Percentiles rank a stretch among this genome's conserved stretches.
Conservation (phyloP, 2,329 filamentous ascomycete species). For the Lomentospora prolificans region DNA sequence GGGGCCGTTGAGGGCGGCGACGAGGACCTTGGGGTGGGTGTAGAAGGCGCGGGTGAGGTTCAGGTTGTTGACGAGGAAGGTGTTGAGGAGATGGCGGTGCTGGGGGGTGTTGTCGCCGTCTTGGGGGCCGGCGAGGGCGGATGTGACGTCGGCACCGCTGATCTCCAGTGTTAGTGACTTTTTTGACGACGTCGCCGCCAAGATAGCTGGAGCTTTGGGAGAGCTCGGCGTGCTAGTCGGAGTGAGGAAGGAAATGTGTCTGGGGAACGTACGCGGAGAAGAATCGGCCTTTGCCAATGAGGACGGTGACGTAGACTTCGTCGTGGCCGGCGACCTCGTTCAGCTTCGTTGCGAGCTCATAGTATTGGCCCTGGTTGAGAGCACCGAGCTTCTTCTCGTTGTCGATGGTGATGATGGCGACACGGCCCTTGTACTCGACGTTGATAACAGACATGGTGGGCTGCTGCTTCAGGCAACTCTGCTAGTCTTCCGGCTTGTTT, state of each 20-base stretch:
- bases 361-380: slow-evolving; percentile 63
- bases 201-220: no score
- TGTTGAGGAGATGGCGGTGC: slow-evolving; percentile 46
- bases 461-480: no score
- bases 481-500: neutral
- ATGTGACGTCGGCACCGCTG: slow-evolving; percentile 11
- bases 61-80: slow-evolving; percentile 77
- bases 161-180: neutral
- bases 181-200: no score
- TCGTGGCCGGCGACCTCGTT: slow-evolving; percentile 68
- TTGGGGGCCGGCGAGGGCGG: neutral
- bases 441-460: slow-evolving; percentile 18
- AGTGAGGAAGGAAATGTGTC: neutral
- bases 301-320: slow-evolving; percentile 73
- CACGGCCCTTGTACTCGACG: slow-evolving; percentile 30
- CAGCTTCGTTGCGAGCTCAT: slow-evolving; percentile 61
- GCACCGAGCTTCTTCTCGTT: slow-evolving; percentile 83
- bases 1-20: slow-evolving; percentile 86
- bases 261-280: slow-evolving; percentile 81
- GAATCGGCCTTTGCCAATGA: slow-evolving; percentile 71
- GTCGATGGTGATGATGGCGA: slow-evolving; percentile 74
- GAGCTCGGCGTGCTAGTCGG: no score
- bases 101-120: neutral
- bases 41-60: slow-evolving; percentile 86
- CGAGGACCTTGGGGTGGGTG: slow-evolving; percentile 85